Percentiles rank a stretch among this genome's conserved stretches.
These are phyloP conservation scores for Amanita pseudoporphyria DNA, from an alignment of 768 basidiomycete genomes.

Conservation along the genomic window DNA sequence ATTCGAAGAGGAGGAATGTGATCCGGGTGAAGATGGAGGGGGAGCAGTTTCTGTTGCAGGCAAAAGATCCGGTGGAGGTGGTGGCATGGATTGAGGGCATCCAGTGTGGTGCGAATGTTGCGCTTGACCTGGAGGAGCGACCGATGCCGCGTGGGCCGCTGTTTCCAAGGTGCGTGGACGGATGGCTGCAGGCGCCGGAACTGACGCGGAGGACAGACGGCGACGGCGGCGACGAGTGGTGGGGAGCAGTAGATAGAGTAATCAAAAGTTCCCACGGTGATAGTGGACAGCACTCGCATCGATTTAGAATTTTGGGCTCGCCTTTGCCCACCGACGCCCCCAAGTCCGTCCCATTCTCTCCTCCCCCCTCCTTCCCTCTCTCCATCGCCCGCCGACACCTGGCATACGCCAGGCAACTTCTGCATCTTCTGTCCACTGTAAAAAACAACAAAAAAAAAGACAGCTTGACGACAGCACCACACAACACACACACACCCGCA, in stretches of 20 bases:
- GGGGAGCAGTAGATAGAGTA: slow-evolving; percentile 1
- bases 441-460: too few species aligned
- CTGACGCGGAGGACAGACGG: slow-evolving; percentile 15
- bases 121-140: slow-evolving; percentile 86
- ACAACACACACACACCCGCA: too few species aligned
- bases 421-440: neutral
- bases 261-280: slow-evolving; percentile 1
- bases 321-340: neutral
- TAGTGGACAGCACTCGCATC: slow-evolving; percentile 2
- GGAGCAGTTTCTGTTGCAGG: slow-evolving; percentile 94
- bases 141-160: slow-evolving; percentile 87
- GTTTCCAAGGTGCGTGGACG: slow-evolving; percentile 59
- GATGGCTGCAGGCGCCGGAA: slow-evolving; percentile 14
- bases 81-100: slow-evolving; percentile 97
- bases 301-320: slow-evolving; percentile 2
- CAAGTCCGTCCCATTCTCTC: slow-evolving; percentile 8
- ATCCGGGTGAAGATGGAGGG: slow-evolving; percentile 88
- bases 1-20: slow-evolving; percentile 87
- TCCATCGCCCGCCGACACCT: neutral
- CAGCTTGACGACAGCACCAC: too few species aligned
- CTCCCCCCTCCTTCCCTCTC: slow-evolving; percentile 4
- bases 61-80: slow-evolving; percentile 71
- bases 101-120: slow-evolving; percentile 87
- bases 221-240: slow-evolving; percentile 22
- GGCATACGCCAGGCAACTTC: slow-evolving; percentile 3